Base-by-base conservation (phyloP, 805 yeast genomes). In the Metschnikowia amazonensis region DNA sequence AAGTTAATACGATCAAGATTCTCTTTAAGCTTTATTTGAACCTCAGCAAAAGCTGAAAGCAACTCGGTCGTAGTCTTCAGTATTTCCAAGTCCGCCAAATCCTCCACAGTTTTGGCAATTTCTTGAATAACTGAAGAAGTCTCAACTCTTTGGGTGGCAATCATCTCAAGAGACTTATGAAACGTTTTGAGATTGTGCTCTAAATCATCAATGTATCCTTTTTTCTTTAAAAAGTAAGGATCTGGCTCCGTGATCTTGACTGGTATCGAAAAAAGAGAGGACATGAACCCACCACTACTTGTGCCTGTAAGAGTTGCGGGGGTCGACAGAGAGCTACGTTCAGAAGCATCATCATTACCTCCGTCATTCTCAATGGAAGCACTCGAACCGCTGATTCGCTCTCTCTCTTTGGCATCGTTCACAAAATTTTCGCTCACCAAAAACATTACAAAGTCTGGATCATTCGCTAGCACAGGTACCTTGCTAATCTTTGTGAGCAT, bases 401-500 rank as follows among this genome's bases (percentile, higher is more conserved):
- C 95, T 47, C 89, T 70, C 47, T 84, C 81, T 59, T 82, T 86
- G 2, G 90, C 76, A 46, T 84, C 90, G 47, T 71, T 73, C 2
- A 72, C 53, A 58, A 94, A 88, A 51, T 86, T 77, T 23, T 80
- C 83, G 51, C 89, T 80, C 42, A 84, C 84, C 55, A 94, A 68
- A 60, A 94, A 94, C 67, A 87, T 73, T 28, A 81, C 66, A 48
- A 89, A 85, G 60, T 89, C 97, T 1, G 75, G 69, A 63, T 94
- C 98, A 30, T 69, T 72, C 51, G 82, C 82, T 38, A 94, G 68
- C 1, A 59, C 58, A 0, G 79, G 70, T 49, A 77, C 80, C 29
- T 65, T 65, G 5, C 86, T 70, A n/a, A 88, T 83, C 59, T 85
- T 86, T 30, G 64, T 67, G 48, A 94, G 74, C 99, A 94, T 94